Percentiles rank a stretch among this genome's conserved stretches.
Conservation (phyloP, 78 protist genomes). For the Dictyostelium citrinum region DNA sequence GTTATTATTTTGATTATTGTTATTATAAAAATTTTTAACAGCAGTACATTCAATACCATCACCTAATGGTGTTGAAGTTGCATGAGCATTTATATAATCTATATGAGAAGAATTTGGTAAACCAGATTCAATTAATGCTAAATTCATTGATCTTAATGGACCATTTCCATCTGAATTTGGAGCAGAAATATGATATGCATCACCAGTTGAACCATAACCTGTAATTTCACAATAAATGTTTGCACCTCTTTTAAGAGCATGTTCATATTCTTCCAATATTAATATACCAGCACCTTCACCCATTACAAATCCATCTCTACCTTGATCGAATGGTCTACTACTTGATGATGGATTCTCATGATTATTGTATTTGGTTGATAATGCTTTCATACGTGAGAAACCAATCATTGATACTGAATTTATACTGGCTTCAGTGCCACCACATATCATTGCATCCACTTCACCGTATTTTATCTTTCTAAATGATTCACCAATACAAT, state of each 20-base stretch:
- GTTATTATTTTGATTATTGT: not conserved
- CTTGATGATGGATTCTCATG: slow-evolving; percentile 63
- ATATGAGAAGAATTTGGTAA: not conserved
- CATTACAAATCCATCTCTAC: slow-evolving; percentile 96
- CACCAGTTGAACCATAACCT: slow-evolving; percentile 84
- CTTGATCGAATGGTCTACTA: slow-evolving; percentile 90
- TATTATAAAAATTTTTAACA: slow-evolving; percentile 37
- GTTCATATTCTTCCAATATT: slow-evolving; percentile 80
- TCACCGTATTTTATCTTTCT: slow-evolving; percentile 87
- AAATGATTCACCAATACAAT: slow-evolving; percentile 91
- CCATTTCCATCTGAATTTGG: slow-evolving; percentile 89
- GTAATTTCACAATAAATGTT: slow-evolving; percentile 88
- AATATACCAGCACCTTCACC: slow-evolving; percentile 95
- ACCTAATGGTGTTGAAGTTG: slow-evolving; percentile 97
- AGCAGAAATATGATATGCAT: slow-evolving; percentile 93
- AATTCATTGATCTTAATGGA: slow-evolving; percentile 83
- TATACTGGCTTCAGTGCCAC: slow-evolving; percentile 94
- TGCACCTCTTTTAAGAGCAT: slow-evolving; percentile 83
- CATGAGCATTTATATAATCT: slow-evolving; percentile 96
- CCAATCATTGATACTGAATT: slow-evolving; percentile 92
- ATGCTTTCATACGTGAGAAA: slow-evolving; percentile 85
- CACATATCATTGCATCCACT: slow-evolving; percentile 93
- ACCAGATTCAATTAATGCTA: slow-evolving; percentile 74
- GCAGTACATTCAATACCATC: slow-evolving; percentile 87
- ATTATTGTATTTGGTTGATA: slow-evolving; percentile 88